Evolutionary conservation across 1,284 basidiomycete genomes (phyloP).

Genomic region (Fomitopsis betulina): DNA sequence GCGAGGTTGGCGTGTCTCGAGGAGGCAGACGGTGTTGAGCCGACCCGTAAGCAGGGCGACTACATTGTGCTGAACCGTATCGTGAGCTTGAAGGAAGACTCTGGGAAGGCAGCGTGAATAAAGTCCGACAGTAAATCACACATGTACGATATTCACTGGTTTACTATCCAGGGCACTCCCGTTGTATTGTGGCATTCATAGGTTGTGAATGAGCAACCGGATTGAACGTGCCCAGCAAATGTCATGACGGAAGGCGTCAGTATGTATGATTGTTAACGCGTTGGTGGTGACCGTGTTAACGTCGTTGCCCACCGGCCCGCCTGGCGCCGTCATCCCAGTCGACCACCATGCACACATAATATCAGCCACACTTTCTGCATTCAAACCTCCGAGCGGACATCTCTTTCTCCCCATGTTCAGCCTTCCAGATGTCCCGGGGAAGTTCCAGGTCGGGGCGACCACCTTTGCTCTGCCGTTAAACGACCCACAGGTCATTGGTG

Average conservation of each 20-base stretch:
- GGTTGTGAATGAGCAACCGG: too few species aligned
- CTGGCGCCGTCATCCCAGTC: neutral
- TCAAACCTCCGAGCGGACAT: neutral
- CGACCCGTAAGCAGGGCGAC: slow-evolving; percentile 60
- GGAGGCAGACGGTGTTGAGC: slow-evolving; percentile 40
- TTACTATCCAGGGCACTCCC: too few species aligned
- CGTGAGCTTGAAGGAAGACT: slow-evolving; percentile 94
- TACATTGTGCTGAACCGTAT: slow-evolving; percentile 89
- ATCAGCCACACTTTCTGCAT: neutral
- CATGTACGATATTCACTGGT: neutral
- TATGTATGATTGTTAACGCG: neutral
- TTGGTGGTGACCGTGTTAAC: neutral
- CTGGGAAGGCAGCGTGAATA: slow-evolving; percentile 59
- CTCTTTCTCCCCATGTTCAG: slow-evolving; percentile 30
- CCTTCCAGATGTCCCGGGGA: slow-evolving; percentile 38
- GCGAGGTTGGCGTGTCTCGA: slow-evolving; percentile 62
- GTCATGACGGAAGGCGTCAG: neutral
- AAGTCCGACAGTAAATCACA: neutral
- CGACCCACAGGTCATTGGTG: slow-evolving; percentile 35
- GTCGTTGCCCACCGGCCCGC: neutral
- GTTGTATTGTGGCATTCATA: too few species aligned
- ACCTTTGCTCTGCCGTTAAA: slow-evolving; percentile 43
- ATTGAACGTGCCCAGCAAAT: neutral
- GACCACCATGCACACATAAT: neutral
- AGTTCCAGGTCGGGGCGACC: slow-evolving; percentile 49